These are phyloP conservation scores for Pseudopediastrum boryanum DNA, from an alignment of 139 green algal genomes.

Conservation along the genomic window DNA sequence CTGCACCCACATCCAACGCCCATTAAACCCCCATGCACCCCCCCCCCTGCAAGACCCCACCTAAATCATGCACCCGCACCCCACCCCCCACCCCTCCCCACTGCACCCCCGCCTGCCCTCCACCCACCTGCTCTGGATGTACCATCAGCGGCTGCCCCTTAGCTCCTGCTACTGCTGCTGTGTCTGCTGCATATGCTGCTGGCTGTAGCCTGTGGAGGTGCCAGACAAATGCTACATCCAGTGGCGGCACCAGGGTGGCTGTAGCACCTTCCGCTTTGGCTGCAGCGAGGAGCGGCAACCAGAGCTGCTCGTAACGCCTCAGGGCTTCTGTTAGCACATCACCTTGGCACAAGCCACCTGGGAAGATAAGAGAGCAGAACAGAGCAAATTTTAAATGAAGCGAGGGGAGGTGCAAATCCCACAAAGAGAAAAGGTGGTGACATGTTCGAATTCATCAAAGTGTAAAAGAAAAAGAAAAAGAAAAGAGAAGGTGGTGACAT, in stretches of 20 bases:
- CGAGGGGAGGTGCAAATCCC: background rate
- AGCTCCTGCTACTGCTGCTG: background rate
- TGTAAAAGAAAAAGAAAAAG: background rate
- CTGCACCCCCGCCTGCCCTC: no score
- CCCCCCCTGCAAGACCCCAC: no score
- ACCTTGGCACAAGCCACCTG: conserved; percentile 45
- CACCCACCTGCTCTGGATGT: conserved; percentile 6
- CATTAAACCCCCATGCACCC: no score
- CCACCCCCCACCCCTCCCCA: no score
- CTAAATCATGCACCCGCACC: no score
- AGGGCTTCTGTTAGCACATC: conserved; percentile 24
- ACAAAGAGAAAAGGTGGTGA: background rate
- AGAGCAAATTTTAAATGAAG: background rate
- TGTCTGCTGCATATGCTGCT: conserved; percentile 33
- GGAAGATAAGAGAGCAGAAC: background rate
- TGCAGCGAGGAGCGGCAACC: conserved; percentile 38
- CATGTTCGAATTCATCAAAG: background rate
- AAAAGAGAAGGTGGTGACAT: background rate
- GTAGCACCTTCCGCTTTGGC: conserved; percentile 3
- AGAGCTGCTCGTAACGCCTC: conserved; percentile 40
- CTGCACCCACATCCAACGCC: no score
- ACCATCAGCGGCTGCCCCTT: conserved; percentile 12
- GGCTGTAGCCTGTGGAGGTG: conserved; percentile 51
- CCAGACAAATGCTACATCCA: conserved; percentile 49
- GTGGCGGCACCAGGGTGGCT: conserved; percentile 36